phyloP scores from a whole-genome alignment of 371 early-diverging fungal genomes.

The Catenaria anguillulae region DNA sequence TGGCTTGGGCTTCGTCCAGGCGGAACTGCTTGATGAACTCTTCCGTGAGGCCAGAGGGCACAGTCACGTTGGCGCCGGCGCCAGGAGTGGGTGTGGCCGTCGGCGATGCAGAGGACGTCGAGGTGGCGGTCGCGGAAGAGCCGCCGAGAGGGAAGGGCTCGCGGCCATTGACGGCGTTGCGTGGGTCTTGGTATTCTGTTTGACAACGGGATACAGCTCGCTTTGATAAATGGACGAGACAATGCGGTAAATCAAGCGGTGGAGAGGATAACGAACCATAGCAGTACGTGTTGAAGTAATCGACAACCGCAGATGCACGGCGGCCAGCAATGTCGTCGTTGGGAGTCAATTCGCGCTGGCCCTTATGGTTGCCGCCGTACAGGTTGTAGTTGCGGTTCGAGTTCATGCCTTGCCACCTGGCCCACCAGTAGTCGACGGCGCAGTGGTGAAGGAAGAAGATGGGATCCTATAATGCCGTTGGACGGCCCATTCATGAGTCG shows the following conservation, averaged over 20 bases:
- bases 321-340: no score
- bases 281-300: neutral
- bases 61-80: no score
- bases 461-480: no score
- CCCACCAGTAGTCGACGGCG: neutral
- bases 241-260: no score
- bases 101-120: neutral
- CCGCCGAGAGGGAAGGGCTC: neutral
- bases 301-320: no score
- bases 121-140: neutral
- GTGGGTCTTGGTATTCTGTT: neutral
- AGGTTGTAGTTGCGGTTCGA: neutral
- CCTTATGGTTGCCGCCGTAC: neutral
- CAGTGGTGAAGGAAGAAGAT: neutral
- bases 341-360: no score
- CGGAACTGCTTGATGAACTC: constrained; percentile 1
- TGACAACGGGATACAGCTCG: no score
- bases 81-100: neutral
- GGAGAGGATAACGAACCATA: no score
- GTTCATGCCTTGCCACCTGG: neutral
- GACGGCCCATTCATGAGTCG: no score
- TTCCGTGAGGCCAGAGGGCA: neutral
- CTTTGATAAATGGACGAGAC: no score
- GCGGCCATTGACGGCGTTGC: neutral
- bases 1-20: neutral